Evolutionary conservation across 2,329 filamentous ascomycete genomes (phyloP), one percentile per base, ranked within the genome.

Genomic region (Coleophoma cylindrospora): DNA sequence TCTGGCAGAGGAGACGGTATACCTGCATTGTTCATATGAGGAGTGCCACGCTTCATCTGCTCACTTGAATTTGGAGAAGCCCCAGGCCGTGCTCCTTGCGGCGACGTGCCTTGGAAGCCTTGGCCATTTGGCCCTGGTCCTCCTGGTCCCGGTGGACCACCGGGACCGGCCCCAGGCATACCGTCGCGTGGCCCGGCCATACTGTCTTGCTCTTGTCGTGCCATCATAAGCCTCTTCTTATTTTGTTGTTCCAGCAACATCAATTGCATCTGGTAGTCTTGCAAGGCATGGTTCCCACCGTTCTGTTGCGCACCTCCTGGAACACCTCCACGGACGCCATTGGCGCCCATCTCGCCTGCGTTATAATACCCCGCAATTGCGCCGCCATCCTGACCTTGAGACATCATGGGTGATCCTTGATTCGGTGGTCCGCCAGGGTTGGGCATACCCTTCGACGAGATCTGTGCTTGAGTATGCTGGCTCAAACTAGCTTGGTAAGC

Each of bases 181-280:
- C 68, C 65, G 45, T 62, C 72, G 21, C 61, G 55, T 52, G 74
- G 72, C 46, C 72, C 76, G 52, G 64, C 64, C 67, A 84, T 77
- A 63, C 72, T 81, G 55, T 91, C 89, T 67, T 92, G 87, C 64
- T 79, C 83, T 64, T 85, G 86, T 15, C 88, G 82, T 36, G 88
- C 88, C 87, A 91, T 90, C 75, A 91, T 83, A 45, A 92, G 75
- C 15, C 88, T 77, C 69, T 91, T 91, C 75, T 91, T 92, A 61
- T 92, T 92, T 69, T 92, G 87, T 68, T 91, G 88, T 69, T 92
- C 88, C 14, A 92, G 77, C 45, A 91, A 71, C 88, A 91, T 92
- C 64, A 92, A 71, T 66, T 92, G 88, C 87, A 91, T 91, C 71
- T 92, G 88, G 62, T 92, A 92, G 66, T 94, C 88, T 68, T 91